A percentile compares a stretch with the other conserved stretches of the same genome.
phyloP scores from a whole-genome alignment of 805 yeast species.

The Wickerhamiella musiphila region DNA sequence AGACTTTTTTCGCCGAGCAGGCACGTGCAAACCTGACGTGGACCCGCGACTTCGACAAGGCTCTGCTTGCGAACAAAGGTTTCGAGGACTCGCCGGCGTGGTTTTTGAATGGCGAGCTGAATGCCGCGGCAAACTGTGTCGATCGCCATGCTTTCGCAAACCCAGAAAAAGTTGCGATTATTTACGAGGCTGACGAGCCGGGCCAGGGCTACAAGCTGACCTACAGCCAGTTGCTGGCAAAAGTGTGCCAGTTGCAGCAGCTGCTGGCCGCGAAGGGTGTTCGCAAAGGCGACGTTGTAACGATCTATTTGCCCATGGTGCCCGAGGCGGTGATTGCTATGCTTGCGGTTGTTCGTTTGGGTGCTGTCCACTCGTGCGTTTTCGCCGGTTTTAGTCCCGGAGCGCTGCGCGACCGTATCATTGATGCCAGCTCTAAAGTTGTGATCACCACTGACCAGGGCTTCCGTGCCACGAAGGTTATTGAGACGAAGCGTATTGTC shows the following conservation, averaged over 20 bases:
- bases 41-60: slow-evolving; percentile 61
- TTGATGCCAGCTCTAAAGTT: slow-evolving; percentile 70
- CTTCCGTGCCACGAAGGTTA: slow-evolving; percentile 72
- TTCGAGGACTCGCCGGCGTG: slow-evolving; percentile 42
- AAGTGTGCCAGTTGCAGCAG: slow-evolving; percentile 76
- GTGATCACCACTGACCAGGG: slow-evolving; percentile 93
- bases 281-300: slow-evolving; percentile 87
- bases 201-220: slow-evolving; percentile 55
- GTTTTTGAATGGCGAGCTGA: slow-evolving; percentile 86
- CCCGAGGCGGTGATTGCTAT: slow-evolving; percentile 92
- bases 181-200: slow-evolving; percentile 91
- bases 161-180: slow-evolving; percentile 52
- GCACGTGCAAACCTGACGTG: slow-evolving; percentile 62
- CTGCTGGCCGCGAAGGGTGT: slow-evolving; percentile 75
- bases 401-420: slow-evolving; percentile 77
- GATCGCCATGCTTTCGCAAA: slow-evolving; percentile 84
- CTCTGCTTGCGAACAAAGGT: slow-evolving; percentile 14
- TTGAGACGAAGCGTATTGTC: slow-evolving; percentile 82
- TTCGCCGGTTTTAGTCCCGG: slow-evolving; percentile 94
- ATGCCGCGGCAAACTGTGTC: slow-evolving; percentile 85
- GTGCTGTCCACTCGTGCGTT: slow-evolving; percentile 91
- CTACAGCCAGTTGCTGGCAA: slow-evolving; percentile 68
- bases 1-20: slow-evolving; percentile 56
- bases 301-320: slow-evolving; percentile 93
- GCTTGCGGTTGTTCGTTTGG: slow-evolving; percentile 82